A percentile compares a stretch with the other conserved stretches of the same genome.
phyloP scores from a whole-genome alignment of 2,329 filamentous ascomycete species.

The Pyrenophora graminea region DNA sequence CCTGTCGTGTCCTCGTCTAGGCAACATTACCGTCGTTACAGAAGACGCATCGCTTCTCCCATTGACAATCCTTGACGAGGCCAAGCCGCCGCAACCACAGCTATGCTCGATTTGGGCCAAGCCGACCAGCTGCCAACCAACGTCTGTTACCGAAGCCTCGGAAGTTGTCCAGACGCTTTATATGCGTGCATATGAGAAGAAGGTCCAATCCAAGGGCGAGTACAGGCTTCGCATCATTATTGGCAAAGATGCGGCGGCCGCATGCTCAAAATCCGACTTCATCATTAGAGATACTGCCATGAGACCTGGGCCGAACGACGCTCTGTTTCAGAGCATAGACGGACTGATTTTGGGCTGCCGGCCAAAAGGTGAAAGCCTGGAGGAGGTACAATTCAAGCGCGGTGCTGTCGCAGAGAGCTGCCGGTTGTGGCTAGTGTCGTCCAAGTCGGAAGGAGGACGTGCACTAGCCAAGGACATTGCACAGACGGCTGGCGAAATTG shows the following conservation, averaged over 20 bases:
- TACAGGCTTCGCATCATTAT: conserved; percentile 35
- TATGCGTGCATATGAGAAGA: conserved; percentile 43
- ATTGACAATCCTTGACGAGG: conserved; percentile 31
- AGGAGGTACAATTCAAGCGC: conserved; percentile 47
- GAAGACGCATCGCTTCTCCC: conserved; percentile 39
- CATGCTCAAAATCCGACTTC: conserved; percentile 32
- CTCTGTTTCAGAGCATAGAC: conserved; percentile 37
- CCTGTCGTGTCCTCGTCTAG: conserved; percentile 38
- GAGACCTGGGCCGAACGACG: conserved; percentile 21
- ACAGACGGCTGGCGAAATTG: conserved; percentile 40
- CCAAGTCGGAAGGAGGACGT: conserved; percentile 38
- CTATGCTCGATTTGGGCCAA: conserved; percentile 45
- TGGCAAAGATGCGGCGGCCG: conserved; percentile 30
- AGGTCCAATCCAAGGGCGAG: conserved; percentile 40
- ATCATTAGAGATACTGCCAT: conserved; percentile 37
- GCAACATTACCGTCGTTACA: conserved; percentile 43
- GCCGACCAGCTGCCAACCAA: conserved; percentile 26
- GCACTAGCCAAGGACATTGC: conserved; percentile 45
- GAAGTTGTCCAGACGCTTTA: conserved; percentile 43
- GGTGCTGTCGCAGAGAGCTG: conserved; percentile 35
- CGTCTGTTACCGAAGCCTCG: conserved; percentile 27
- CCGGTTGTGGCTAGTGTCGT: conserved; percentile 41
- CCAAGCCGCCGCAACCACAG: conserved; percentile 33
- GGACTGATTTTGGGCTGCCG: conserved; percentile 42
- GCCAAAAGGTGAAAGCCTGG: conserved; percentile 42